These are phyloP conservation scores for Lichtheimia ramosa DNA, from an alignment of 371 early-diverging fungal species.

Conservation along the genomic window DNA sequence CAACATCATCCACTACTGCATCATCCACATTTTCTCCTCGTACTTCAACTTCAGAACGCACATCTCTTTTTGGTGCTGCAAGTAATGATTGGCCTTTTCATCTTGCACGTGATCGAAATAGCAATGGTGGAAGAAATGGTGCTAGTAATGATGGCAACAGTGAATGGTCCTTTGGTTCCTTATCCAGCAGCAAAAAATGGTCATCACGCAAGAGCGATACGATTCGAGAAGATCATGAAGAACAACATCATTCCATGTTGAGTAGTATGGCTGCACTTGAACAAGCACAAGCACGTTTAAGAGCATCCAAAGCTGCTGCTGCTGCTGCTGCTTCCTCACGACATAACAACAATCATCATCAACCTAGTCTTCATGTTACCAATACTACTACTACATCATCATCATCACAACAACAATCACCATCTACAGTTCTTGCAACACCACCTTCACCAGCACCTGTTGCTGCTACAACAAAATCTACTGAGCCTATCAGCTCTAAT, in stretches of 20 bases:
- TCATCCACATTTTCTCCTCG: conserved; percentile 16
- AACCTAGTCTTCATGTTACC: no score
- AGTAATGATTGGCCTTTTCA: conserved; percentile 42
- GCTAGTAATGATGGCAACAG: no score
- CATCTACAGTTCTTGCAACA: no score
- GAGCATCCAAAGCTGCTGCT: conserved; percentile 1
- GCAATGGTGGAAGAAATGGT: no score
- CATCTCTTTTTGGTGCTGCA: not conserved
- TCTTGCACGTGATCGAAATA: conserved; percentile 15
- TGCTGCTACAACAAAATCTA: no score
- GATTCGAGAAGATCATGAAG: conserved; percentile 21
- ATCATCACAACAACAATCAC: not conserved
- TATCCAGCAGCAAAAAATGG: conserved; percentile 19
- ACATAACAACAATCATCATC: conserved; percentile 2
- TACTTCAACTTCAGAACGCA: conserved; percentile 20
- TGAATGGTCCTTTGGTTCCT: conserved; percentile 34
- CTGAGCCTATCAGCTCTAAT: not conserved
- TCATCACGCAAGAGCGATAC: conserved; percentile 19
- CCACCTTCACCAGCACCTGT: no score
- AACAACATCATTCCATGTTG: conserved; percentile 2
- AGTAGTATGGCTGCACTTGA: conserved; percentile 30
- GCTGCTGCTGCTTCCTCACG: conserved; percentile 5
- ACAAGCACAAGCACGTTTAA: conserved; percentile 38
- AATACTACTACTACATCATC: not conserved
- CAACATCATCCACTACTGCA: conserved; percentile 16